phyloP scores from a whole-genome alignment of 805 yeast species.

The Myxozyma nipponensis region DNA sequence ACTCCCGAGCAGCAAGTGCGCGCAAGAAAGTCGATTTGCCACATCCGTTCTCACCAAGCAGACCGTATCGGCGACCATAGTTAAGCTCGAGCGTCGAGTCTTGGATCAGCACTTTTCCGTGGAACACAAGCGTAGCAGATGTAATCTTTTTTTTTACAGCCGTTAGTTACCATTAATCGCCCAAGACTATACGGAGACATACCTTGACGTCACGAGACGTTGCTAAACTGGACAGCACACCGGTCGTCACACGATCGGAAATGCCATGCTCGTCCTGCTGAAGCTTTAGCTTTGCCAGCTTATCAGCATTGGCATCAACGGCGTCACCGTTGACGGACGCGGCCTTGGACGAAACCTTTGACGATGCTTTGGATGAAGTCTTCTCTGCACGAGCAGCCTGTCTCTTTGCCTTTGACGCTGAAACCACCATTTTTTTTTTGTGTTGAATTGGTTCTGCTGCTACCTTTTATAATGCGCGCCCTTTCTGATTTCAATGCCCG shows the following conservation, averaged over 20 bases:
- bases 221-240: slow-evolving; percentile 82
- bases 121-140: slow-evolving; percentile 88
- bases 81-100: slow-evolving; percentile 90
- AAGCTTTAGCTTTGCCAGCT: slow-evolving; percentile 78
- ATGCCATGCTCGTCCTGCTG: slow-evolving; percentile 93
- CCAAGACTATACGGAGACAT: too few relatives aligned
- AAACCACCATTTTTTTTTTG: slow-evolving; percentile 45
- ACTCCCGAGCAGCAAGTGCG: slow-evolving; percentile 93
- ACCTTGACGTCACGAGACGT: slow-evolving; percentile 94
- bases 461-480: too few relatives aligned
- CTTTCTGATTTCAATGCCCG: neutral
- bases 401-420: slow-evolving; percentile 97
- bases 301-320: slow-evolving; percentile 46
- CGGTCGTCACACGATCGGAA: slow-evolving; percentile 96
- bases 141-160: slow-evolving; percentile 17
- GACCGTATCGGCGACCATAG: slow-evolving; percentile 96
- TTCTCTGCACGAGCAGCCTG: slow-evolving; percentile 90
- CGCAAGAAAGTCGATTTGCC: slow-evolving; percentile 95
- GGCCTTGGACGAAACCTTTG: slow-evolving; percentile 33
- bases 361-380: slow-evolving; percentile 44
- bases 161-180: neutral
- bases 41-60: slow-evolving; percentile 97
- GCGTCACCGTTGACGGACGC: slow-evolving; percentile 33
- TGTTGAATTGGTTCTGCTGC: neutral
- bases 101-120: slow-evolving; percentile 93